Percentiles rank a stretch among this genome's conserved stretches.
Evolutionary conservation across 257 asterid species (phyloP).

Genomic region (Craterostigma plantagineum): DNA sequence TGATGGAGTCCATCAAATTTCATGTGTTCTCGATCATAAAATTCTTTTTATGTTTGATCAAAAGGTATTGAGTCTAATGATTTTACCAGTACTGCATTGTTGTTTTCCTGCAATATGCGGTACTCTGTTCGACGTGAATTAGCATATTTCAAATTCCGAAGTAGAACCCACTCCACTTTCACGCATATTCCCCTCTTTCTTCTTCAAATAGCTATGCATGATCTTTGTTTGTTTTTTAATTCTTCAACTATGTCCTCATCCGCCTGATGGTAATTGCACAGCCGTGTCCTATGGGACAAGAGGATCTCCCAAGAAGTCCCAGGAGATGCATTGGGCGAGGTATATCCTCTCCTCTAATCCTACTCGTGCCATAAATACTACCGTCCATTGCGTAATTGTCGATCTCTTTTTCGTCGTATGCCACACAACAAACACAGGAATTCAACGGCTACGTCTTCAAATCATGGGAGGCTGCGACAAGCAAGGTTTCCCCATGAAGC

Average conservation of each 20-base stretch:
- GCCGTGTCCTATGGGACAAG: slow-evolving; percentile 31
- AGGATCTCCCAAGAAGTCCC: slow-evolving; percentile 39
- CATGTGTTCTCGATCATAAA: too few species aligned
- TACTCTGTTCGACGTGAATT: too few species aligned
- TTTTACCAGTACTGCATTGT: too few species aligned
- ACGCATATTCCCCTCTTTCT: too few species aligned
- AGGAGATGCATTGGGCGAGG: slow-evolving; percentile 42
- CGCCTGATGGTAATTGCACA: slow-evolving; percentile 7
- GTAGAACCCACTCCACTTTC: too few species aligned
- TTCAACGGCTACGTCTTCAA: slow-evolving; percentile 41
- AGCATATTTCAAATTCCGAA: too few species aligned
- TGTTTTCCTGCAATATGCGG: too few species aligned
- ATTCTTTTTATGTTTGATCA: too few species aligned
- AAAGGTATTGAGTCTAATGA: too few species aligned
- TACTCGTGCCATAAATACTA: too few species aligned
- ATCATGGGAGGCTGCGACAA: slow-evolving; percentile 53
- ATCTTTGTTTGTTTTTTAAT: background rate
- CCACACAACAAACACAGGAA: slow-evolving; percentile 18
- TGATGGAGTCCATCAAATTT: too few species aligned
- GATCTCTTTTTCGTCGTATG: background rate
- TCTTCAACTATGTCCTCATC: background rate
- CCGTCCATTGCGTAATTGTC: too few species aligned
- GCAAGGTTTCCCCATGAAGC: slow-evolving; percentile 51
- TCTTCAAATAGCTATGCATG: background rate
- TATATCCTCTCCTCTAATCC: slow-evolving; percentile 6